Base-by-base conservation (phyloP, 176 grass and related monocot genomes). In the Luzula sylvatica region DNA sequence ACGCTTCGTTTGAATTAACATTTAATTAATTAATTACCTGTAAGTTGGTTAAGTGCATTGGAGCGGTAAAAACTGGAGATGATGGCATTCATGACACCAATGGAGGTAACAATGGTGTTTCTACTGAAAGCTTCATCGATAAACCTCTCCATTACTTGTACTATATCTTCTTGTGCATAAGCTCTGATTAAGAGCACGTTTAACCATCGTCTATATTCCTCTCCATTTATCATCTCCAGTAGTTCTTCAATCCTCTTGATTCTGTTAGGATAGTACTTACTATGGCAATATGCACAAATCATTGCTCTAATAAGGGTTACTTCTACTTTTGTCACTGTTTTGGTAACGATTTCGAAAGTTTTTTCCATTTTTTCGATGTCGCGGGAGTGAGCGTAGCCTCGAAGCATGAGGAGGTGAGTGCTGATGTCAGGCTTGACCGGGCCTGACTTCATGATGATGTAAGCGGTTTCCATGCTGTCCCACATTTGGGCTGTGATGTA, bases 401-500 rank as follows among this genome's bases (percentile, higher is more conserved):
- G 76, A 9, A 90, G 69, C 85, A 98, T 74, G 19, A 98, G 66
- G 41, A 90, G 58, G 64, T 87, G 56, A 7, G 92, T 98, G 26
- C 68, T 71, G 21, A 41, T 49, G 23, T 98, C 75, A 38, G 92
- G 92, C 59, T 27, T 66, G 53, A 87, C 55, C 24, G 57, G 52
- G 26, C 75, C 65, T n/a, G 55, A 52, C 9, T 55, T 20, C 92
- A 87, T 90, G 38, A 59, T 69, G 3, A 47, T 17, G 69, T 82
- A 87, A 19, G 52, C 44, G 2, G 38, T 32, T 55, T 87, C 92
- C 81, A 90, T 87, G 55, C 72, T 73, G 17, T 90, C 92, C 92
- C 92, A 98, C 71, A 73, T 89, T 74, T 77, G 87, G 2, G 78
- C 85, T 0, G 81, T 98, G 50, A 90, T 21, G 42, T 98, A 90